Conservation (phyloP, 495 filamentous ascomycete genomes). For the Hypomontagnella submonticulosa region DNA sequence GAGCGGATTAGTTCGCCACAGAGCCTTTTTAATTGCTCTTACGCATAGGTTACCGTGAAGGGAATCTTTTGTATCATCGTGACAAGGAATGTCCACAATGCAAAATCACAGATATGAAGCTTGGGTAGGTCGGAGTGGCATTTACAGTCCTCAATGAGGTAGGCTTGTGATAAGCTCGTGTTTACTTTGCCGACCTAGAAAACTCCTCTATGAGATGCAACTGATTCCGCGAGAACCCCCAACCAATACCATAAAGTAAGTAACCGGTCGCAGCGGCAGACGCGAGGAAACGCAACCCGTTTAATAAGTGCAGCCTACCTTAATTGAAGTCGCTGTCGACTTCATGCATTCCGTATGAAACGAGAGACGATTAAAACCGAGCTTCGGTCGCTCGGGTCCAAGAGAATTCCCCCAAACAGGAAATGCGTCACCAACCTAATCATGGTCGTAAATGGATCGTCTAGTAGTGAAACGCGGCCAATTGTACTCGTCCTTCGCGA, state of each 20-base stretch:
- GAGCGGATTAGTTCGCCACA: conserved; percentile 15
- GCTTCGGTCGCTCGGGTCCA: conserved; percentile 20
- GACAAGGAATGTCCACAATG: conserved; percentile 23
- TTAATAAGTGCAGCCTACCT: conserved; percentile 42
- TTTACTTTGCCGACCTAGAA: conserved; percentile 44
- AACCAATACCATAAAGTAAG: conserved; percentile 32
- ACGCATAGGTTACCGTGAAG: conserved; percentile 11
- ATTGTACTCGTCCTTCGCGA: conserved; percentile 17
- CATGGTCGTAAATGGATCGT: conserved; percentile 17
- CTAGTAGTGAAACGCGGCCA: conserved; percentile 24
- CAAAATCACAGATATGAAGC: conserved; percentile 35
- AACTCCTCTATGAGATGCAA: conserved; percentile 44
- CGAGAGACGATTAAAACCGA: conserved; percentile 37
- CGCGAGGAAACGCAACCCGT: conserved; percentile 32
- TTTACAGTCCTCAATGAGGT: conserved; percentile 30
- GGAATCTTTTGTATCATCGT: conserved; percentile 17
- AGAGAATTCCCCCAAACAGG: conserved; percentile 34
- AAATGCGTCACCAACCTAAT: conserved; percentile 28
- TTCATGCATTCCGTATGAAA: conserved; percentile 35
- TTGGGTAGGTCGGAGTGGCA: conserved; percentile 25
- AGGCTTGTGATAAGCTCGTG: conserved; percentile 40
- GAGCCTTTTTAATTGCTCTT: conserved; percentile 16
- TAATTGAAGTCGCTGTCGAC: conserved; percentile 22
- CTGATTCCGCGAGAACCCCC: conserved; percentile 30
- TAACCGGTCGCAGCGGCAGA: conserved; percentile 25